Base-by-base conservation (phyloP, 805 yeast genomes). In the Metschnikowia lunata region DNA sequence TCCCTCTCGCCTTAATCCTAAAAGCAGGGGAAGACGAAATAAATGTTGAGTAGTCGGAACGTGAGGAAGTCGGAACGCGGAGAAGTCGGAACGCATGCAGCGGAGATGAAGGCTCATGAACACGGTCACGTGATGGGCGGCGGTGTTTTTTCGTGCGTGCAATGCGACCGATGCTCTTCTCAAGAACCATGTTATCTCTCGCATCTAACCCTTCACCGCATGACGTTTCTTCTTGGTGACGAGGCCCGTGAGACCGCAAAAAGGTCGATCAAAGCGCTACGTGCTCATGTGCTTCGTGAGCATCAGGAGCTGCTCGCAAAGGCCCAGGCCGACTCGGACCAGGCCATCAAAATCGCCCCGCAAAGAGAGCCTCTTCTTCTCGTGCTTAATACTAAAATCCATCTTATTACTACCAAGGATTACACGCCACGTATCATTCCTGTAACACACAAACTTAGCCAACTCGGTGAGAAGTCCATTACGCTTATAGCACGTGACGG, bases 401-500 rank as follows among this genome's bases (percentile, higher is more conserved):
- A 77, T 26, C 67, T 78, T 36, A 58, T 75, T 3, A 57, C 64
- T 26, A 55, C 65, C 26, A 72, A 69, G 37, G 84, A 80, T 48
- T 65, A 69, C 49, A 66, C 76, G 1, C 84, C 86, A 4, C 64
- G 86, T 34, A 74, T 83, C 39, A 68, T 82, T 45, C 85, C 88
- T 4, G 50, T 85, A 10, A 71, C 78, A 0, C 66, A 75, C 50
- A 73, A 76, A 49, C 60, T 84, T 44, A 75, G 73, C 41, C 71
- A 69, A 44, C 59, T 78, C 2, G 72, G 73, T 15, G 74, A 75
- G 15, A 66, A 75, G 39, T 66, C 79, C 18, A 73, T 85, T 6
- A 58, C 85, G 4, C 67, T 88, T 14, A 72, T 88, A 11, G 83
- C 91, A 8, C 85, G 83, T 50, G 93, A 87, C 56, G 90, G 91